Evolutionary conservation across 129 eudicot genomes (phyloP).

Genomic region (Lactuca sativa): DNA sequence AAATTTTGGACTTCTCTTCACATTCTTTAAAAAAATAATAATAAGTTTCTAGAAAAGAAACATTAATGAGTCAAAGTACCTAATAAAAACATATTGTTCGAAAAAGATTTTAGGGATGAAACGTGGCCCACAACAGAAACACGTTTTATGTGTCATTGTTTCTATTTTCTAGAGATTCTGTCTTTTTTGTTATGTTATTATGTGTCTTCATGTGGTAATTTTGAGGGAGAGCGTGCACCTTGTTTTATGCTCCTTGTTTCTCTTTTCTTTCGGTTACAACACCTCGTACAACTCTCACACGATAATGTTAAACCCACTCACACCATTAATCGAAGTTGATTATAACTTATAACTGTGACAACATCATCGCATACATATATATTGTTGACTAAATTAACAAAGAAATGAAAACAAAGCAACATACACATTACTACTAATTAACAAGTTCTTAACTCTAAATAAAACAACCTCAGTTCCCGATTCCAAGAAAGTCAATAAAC

Average conservation of each 20-base stretch:
- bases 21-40: too few species aligned
- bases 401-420: not conserved
- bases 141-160: conserved; percentile 8
- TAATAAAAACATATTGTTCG: not conserved
- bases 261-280: conserved; percentile 2
- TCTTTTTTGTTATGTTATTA: conserved; percentile 7
- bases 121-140: conserved; percentile 8
- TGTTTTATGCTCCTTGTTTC: conserved; percentile 15
- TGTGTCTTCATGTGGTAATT: conserved; percentile 13
- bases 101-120: not conserved
- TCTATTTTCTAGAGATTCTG: conserved; percentile 19
- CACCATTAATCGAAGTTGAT: not conserved
- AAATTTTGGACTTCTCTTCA: too few species aligned
- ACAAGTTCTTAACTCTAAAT: not conserved
- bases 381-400: not conserved
- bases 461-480: conserved; percentile 32
- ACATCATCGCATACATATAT: too few species aligned
- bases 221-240: conserved; percentile 27
- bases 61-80: too few species aligned
- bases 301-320: not conserved
- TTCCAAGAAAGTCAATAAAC: conserved; percentile 63
- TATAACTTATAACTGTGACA: not conserved
- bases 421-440: not conserved
- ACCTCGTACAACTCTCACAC: not conserved
- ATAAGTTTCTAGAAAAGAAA: too few species aligned